Evolutionary conservation across 2,329 filamentous ascomycete genomes (phyloP).

Genomic region (Trichoderma lentiforme): DNA sequence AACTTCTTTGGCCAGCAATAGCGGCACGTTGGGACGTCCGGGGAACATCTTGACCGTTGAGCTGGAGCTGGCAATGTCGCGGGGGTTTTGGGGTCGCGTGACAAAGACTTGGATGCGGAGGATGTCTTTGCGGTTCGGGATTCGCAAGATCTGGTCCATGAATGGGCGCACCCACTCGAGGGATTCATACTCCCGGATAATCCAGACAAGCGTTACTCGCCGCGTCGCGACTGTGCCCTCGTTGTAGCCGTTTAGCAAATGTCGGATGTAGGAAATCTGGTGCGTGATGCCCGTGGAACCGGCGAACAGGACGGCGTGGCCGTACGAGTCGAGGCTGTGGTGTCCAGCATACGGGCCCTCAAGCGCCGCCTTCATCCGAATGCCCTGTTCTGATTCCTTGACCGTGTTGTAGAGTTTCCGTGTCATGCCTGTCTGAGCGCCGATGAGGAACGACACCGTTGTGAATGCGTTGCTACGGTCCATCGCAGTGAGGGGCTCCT

Average conservation of each 20-base stretch:
- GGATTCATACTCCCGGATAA: constrained; percentile 83
- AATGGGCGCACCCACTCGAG: constrained; percentile 92
- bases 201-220: constrained; percentile 82
- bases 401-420: constrained; percentile 74
- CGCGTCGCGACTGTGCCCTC: constrained; percentile 74
- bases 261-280: constrained; percentile 81
- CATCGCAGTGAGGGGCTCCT: constrained; percentile 37
- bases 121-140: constrained; percentile 77
- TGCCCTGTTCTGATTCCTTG: constrained; percentile 47
- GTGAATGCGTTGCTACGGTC: constrained; percentile 46
- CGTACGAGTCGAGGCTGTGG: constrained; percentile 86
- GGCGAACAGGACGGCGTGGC: constrained; percentile 85
- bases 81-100: constrained; percentile 79
- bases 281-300: constrained; percentile 95
- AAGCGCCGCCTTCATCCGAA: constrained; percentile 68
- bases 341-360: constrained; percentile 88
- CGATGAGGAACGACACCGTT: constrained; percentile 76
- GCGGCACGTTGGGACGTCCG: constrained; percentile 77
- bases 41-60: constrained; percentile 87
- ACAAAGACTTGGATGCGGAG: constrained; percentile 87
- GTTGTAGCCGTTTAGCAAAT: constrained; percentile 67
- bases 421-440: constrained; percentile 85
- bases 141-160: constrained; percentile 69
- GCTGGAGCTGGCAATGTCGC: constrained; percentile 73
- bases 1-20: constrained; percentile 78